Evolutionary conservation across 2,329 filamentous ascomycete genomes (phyloP), one percentile per base, ranked within the genome.

Genomic region (Cercospora brassicicola): DNA sequence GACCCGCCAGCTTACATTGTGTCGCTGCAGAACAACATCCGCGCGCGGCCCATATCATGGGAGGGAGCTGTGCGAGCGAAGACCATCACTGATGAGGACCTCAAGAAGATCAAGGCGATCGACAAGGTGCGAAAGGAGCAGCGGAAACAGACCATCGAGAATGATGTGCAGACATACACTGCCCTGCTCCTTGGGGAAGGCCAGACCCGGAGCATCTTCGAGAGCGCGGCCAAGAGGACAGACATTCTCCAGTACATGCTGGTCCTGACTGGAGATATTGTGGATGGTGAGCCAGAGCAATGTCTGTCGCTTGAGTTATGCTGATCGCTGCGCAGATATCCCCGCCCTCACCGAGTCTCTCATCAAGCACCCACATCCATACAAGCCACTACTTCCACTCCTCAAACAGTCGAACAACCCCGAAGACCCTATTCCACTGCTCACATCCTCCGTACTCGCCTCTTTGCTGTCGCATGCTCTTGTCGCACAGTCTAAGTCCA

Each of bases 171-270:
- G 74, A 92, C 90, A 73, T 99, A 97, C 82, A 88, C 89, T 68
- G 83, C 86, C 71, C 84, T 99, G 72, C 90, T 99, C 74, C 86
- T 95, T 28, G 94, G 95, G 61, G 84, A 84, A 67, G 80, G 82
- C 63, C 83, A 84, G 67, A 87, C 86, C 69, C 85, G 88, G 74
- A 93, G 62, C 62, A 91, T 97, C 69, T 85, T 98, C 73, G 92
- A 97, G 82, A 89, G 90, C 69, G 93, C 94, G 55, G 88, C 90
- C 36, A 94, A 93, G 84, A 89, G 94, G 75, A 87, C 89, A 78
- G 94, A 97, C 82, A 93, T 99, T 74, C 87, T 97, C 71, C 94
- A 97, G 82, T 97, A 98, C 80, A 91, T 97, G 78, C 85, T 99
- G 68, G 94, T 98, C 59, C 84, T 99, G 76, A 86, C 95, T 69